Evolutionary conservation across 148 eudicot species (phyloP).

Genomic region (Suaeda aralocaspica): DNA sequence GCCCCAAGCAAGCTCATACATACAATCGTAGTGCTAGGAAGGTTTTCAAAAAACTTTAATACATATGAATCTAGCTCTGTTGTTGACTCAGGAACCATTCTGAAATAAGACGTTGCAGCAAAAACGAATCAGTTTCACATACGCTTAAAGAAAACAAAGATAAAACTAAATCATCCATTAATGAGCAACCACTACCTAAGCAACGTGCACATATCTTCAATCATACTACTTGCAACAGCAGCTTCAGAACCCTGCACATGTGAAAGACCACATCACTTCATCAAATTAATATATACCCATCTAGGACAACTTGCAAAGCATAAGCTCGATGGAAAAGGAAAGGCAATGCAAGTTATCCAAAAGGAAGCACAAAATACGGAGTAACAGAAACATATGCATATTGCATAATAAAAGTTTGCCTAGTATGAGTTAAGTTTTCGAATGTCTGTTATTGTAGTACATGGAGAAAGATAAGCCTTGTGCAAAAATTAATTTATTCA

Average conservation of each 20-base stretch:
- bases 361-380: neutral
- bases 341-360: neutral
- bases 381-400: neutral
- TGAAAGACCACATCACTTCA: neutral
- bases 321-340: neutral
- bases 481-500: neutral
- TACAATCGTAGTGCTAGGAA: constrained; percentile 60
- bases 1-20: constrained; percentile 71
- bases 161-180: neutral
- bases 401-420: neutral
- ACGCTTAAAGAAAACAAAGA: neutral
- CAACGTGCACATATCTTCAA: constrained; percentile 22
- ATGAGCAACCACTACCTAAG: constrained; percentile 34
- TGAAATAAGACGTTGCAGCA: constrained; percentile 33
- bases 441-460: neutral
- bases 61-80: constrained; percentile 42
- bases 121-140: constrained; percentile 9
- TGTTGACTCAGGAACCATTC: constrained; percentile 52
- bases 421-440: too few species aligned
- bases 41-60: constrained; percentile 46
- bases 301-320: neutral
- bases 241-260: constrained; percentile 42
- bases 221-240: constrained; percentile 21
- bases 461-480: neutral
- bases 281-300: neutral